Conservation (phyloP, 768 basidiomycete species). For the Rhodotorula sphaerocarpa region DNA sequence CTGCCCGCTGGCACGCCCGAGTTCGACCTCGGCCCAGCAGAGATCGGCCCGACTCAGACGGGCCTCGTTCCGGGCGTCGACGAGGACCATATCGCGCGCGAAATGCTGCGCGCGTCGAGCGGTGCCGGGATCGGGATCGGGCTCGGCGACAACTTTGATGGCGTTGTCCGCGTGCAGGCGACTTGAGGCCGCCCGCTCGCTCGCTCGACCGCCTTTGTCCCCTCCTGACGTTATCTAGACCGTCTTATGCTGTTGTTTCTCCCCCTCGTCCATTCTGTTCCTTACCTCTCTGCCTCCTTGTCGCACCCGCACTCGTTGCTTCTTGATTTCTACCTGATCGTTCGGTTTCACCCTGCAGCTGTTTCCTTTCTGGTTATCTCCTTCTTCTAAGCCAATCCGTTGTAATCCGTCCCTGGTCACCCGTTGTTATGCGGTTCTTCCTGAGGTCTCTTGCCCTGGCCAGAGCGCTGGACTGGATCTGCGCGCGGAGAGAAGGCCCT, state of each 20-base stretch:
- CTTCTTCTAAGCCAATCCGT: too few species aligned
- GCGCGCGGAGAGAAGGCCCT: too few species aligned
- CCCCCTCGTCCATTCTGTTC: neutral
- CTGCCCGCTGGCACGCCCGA: neutral
- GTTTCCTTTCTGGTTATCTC: too few species aligned
- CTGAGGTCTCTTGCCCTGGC: too few species aligned
- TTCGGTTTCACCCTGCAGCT: too few species aligned
- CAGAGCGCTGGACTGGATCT: too few species aligned
- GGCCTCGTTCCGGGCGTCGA: slow-evolving; percentile 1
- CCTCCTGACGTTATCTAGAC: too few species aligned
- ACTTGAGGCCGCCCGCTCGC: neutral
- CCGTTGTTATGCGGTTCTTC: too few species aligned
- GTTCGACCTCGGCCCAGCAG: neutral
- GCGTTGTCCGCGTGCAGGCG: neutral
- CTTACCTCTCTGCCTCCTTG: neutral
- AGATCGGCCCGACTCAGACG: neutral
- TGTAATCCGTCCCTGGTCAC: too few species aligned
- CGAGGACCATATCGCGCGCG: slow-evolving; percentile 19
- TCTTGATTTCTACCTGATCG: neutral
- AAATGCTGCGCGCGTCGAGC: slow-evolving; percentile 13
- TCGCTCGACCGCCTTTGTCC: neutral
- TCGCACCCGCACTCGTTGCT: neutral
- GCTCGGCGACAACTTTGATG: neutral
- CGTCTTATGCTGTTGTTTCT: too few species aligned
- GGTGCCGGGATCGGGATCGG: neutral